These are phyloP conservation scores for Durotheca rogersii DNA, from an alignment of 495 filamentous ascomycete species.

Conservation along the genomic window DNA sequence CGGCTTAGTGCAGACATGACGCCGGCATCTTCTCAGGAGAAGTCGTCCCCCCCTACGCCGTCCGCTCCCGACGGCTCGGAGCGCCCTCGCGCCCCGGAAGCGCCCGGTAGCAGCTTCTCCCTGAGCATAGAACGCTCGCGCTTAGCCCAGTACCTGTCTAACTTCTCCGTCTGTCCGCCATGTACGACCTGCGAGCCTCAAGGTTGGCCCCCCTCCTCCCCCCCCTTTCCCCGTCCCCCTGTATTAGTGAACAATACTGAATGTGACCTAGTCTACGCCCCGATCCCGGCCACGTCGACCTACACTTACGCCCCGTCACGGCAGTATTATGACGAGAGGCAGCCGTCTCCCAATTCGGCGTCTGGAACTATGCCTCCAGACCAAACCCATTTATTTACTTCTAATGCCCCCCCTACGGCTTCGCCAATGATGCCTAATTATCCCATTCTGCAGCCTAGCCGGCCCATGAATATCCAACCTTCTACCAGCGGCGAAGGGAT, in stretches of 20 bases:
- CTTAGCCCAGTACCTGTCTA: slow-evolving; percentile 42
- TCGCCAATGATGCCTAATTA: slow-evolving; percentile 43
- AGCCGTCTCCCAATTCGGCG: slow-evolving; percentile 32
- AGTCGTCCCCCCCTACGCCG: slow-evolving; percentile 33
- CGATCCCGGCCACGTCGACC: slow-evolving; percentile 37
- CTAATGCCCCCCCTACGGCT: slow-evolving; percentile 35
- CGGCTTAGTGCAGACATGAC: slow-evolving; percentile 38
- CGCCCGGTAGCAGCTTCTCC: slow-evolving; percentile 24
- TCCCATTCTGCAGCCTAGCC: slow-evolving; percentile 42
- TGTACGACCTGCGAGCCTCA: slow-evolving; percentile 43
- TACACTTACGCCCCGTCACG: slow-evolving; percentile 37
- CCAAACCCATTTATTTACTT: slow-evolving; percentile 31
- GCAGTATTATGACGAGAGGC: slow-evolving; percentile 35
- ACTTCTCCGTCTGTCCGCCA: slow-evolving; percentile 41
- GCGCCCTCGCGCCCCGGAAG: slow-evolving; percentile 23
- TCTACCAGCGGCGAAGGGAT: slow-evolving; percentile 44
- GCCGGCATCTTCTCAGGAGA: slow-evolving; percentile 39
- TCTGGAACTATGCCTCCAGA: slow-evolving; percentile 30
- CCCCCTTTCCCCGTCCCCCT: slow-evolving; percentile 2
- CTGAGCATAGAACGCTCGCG: slow-evolving; percentile 39
- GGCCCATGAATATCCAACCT: slow-evolving; percentile 40
- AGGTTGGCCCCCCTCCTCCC: slow-evolving; percentile 34
- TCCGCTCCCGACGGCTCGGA: slow-evolving; percentile 28
- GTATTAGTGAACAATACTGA: slow-evolving; percentile 35
- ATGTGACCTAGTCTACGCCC: slow-evolving; percentile 29